Evolutionary conservation across 2,329 filamentous ascomycete genomes (phyloP), one percentile per base, ranked within the genome.

Genomic region (Trichoderma hamatum): DNA sequence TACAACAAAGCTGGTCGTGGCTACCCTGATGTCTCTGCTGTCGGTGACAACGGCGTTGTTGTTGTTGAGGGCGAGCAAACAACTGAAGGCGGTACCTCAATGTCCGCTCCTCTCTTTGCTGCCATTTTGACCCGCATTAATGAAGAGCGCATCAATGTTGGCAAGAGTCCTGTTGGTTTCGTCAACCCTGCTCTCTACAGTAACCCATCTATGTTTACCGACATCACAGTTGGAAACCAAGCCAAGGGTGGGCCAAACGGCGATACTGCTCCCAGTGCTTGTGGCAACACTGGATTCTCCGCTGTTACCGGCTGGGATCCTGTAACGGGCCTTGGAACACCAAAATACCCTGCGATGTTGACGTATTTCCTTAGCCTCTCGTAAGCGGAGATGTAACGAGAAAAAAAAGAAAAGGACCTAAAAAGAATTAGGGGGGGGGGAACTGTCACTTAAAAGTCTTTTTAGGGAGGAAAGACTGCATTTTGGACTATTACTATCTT

Each of bases 71-170:
- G 82, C 24, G 73, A 74, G 5, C 83, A 82, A 67, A 72, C 73
- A 0, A 76, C 82, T 32, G 80, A 83, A 0, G 85, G 80, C 61
- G 86, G 85, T 16, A 88, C 86, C 0, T 85, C 82, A 60, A 77
- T 76, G 39, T 75, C 78, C 6, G 76, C 77, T 5, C 79, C 79
- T 2, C 74, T 77, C 16, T 76, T 80, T n/a, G 78, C 73, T 5
- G 73, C 73, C 43, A 77, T 82, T 65, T 71, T 80, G 52, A 76
- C 72, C n/a, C 71, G 78, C 56, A 73, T 78, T 7, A 79, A 78
- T 30, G 76, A 74, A 51, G 74, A 75, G 71, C 72, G 76, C 11
- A 54, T 78, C 55, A 67, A 68, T n/a, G 73, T 70, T 1, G 75
- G 75, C 10, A 79, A 78, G 73, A 70, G 73, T 11, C 68, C 73